Evolutionary conservation across 2,329 filamentous ascomycete genomes (phyloP).

Genomic region (Anthostomella pinea): DNA sequence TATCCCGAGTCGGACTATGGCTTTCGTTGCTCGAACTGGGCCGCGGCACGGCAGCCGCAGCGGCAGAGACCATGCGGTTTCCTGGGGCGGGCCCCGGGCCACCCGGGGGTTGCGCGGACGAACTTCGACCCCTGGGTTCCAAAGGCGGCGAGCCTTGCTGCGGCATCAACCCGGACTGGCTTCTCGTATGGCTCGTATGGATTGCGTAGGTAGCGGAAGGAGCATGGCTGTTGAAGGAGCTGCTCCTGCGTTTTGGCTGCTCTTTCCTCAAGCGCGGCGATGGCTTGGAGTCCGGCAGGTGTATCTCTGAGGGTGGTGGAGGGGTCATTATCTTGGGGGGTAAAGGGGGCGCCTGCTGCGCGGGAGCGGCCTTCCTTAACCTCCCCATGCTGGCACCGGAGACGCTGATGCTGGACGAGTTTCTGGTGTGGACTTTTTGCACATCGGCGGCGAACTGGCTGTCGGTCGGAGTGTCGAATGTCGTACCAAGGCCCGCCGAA

Average conservation of each 20-base stretch:
- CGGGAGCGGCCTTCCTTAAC: slow-evolving; percentile 24
- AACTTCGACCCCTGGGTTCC: slow-evolving; percentile 43
- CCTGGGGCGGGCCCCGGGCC: slow-evolving; percentile 25
- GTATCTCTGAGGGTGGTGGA: slow-evolving; percentile 19
- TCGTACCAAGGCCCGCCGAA: slow-evolving; percentile 2
- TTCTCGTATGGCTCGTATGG: slow-evolving; percentile 8
- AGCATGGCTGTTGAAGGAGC: slow-evolving; percentile 23
- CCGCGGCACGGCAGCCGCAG: slow-evolving; percentile 23
- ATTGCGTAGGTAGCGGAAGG: slow-evolving; percentile 10
- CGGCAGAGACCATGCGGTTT: slow-evolving; percentile 32
- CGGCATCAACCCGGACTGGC: slow-evolving; percentile 17
- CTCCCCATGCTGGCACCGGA: slow-evolving; percentile 11
- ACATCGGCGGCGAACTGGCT: slow-evolving; percentile 6
- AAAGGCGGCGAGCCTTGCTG: slow-evolving; percentile 27
- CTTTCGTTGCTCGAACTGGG: slow-evolving; percentile 38
- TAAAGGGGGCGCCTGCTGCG: slow-evolving; percentile 17
- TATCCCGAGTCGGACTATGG: slow-evolving; percentile 41
- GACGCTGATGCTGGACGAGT: slow-evolving; percentile 13
- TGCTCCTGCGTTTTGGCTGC: slow-evolving; percentile 28
- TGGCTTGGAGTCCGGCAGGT: slow-evolving; percentile 26
- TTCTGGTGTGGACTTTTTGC: slow-evolving; percentile 10
- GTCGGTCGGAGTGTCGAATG: slow-evolving; percentile 3
- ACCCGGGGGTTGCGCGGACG: slow-evolving; percentile 44
- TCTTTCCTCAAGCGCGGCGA: slow-evolving; percentile 26
- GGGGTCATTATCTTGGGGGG: slow-evolving; percentile 20